A percentile compares a stretch with the other conserved stretches of the same genome.
These are phyloP conservation scores for Pseudogymnoascus sp. DNA, from an alignment of 2,329 filamentous ascomycete genomes.

Conservation along the genomic window DNA sequence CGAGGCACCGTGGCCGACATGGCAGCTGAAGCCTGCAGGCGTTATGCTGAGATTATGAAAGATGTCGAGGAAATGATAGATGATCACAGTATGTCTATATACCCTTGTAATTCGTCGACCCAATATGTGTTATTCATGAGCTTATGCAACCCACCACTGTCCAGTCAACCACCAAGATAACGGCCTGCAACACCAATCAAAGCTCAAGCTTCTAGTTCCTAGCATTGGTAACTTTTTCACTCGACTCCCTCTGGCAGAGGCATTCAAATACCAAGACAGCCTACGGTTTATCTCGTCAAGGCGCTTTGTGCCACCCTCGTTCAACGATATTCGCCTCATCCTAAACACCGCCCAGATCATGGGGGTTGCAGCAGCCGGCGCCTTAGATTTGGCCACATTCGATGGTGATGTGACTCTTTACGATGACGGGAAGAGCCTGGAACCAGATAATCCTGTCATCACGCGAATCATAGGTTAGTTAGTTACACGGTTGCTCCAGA, in stretches of 20 bases:
- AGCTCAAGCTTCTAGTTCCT: constrained; percentile 85
- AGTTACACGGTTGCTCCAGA: constrained; percentile 12
- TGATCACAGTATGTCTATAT: constrained; percentile 63
- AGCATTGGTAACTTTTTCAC: constrained; percentile 93
- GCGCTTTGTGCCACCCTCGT: constrained; percentile 89
- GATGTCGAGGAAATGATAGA: constrained; percentile 89
- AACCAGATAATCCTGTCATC: constrained; percentile 69
- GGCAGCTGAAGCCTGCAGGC: constrained; percentile 70
- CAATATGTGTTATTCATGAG: background rate
- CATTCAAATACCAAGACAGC: constrained; percentile 83
- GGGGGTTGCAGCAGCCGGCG: constrained; percentile 67
- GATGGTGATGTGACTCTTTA: constrained; percentile 97
- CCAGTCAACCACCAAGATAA: constrained; percentile 62
- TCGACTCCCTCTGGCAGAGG: constrained; percentile 72
- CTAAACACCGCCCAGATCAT: constrained; percentile 93
- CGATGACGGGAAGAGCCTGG: constrained; percentile 75
- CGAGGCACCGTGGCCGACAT: constrained; percentile 59
- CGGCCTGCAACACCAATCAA: constrained; percentile 63
- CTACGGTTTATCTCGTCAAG: constrained; percentile 81
- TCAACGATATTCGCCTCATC: constrained; percentile 90
- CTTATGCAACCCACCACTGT: background rate
- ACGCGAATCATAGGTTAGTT: constrained; percentile 43
- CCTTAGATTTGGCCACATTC: constrained; percentile 82
- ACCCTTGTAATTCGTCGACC: constrained; percentile 1
- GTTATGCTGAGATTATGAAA: constrained; percentile 90